Percentiles rank a stretch among this genome's conserved stretches.
phyloP scores from a whole-genome alignment of 371 early-diverging fungal genomes.

The Mucor racemosus region DNA sequence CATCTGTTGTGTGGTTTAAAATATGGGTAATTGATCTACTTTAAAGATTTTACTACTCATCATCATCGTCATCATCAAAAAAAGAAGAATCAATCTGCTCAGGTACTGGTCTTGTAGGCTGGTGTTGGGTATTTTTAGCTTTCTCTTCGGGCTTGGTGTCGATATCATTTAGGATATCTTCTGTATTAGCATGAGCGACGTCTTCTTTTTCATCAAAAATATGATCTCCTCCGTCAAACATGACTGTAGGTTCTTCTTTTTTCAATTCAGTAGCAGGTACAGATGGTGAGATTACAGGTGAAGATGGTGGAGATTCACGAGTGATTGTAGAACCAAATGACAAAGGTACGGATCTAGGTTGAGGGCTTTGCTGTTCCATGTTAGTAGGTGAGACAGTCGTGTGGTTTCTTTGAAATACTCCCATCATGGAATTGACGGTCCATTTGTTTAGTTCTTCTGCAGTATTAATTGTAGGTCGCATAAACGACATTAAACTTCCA shows the following conservation, averaged over 20 bases:
- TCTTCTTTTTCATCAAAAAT: conserved; percentile 22
- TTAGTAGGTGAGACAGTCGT: conserved; percentile 3
- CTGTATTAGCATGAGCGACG: neutral
- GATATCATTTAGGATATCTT: conserved; percentile 15
- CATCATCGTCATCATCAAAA: conserved; percentile 24
- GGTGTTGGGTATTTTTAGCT: neutral
- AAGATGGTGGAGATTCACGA: conserved; percentile 40
- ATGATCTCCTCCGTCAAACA: conserved; percentile 29
- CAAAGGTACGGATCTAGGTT: conserved; percentile 16
- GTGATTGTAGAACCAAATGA: conserved; percentile 37
- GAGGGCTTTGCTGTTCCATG: neutral
- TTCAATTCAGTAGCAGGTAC: neutral
- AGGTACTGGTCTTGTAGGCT: neutral
- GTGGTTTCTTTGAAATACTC: conserved; percentile 40
- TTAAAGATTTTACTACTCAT: no score
- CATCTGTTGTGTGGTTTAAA: no score
- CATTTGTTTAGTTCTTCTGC: conserved; percentile 28
- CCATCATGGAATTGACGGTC: conserved; percentile 37
- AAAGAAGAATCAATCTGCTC: conserved; percentile 18
- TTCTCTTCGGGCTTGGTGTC: conserved; percentile 2
- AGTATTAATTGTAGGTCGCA: conserved; percentile 30
- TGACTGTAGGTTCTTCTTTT: neutral
- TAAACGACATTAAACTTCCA: conserved; percentile 43
- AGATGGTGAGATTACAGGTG: conserved; percentile 19
- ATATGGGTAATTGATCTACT: no score